Evolutionary conservation across 495 filamentous ascomycete species (phyloP), one percentile per base, ranked within the genome.

Genomic region (Podospora bellae-mahoneyi): DNA sequence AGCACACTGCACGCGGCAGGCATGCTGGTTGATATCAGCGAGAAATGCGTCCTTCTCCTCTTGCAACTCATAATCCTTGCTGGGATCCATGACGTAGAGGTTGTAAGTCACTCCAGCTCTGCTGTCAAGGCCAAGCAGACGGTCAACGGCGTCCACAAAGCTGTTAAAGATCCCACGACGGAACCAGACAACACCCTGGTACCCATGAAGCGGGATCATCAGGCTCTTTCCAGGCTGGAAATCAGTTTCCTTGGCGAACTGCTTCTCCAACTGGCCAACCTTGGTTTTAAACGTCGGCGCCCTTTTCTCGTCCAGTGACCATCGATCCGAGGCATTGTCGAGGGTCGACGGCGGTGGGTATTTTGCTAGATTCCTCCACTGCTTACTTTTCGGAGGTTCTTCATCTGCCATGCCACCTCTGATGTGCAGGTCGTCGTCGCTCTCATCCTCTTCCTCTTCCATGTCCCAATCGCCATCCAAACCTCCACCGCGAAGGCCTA

Each of bases 91-190:
- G 0, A 74, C 2, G 34, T 68, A 71, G 44, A 78, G 64, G 4
- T 57, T 71, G 69, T 77, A 75, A 0, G 59, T 58, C 9, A 74
- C 64, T 6, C 75, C 74, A 4, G 70, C 70, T 2, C 71, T 64
- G 58, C 62, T 69, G 34, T 75, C 73, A 9, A 75, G 70, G 48
- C 69, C 26, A 18, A 78, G 62, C 13, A 78, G 71, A 13, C 76
- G 71, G 56, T 75, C 73, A 19, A 78, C 71, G 1, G 76, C 76
- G 60, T 78, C 76, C 66, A 78, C 69, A 58, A 74, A 78, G 23
- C 65, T 73, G 64, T 75, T 53, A 44, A 75, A 34, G 3, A 27
- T 30, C 59, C 62, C 59, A 32, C 66, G 7, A 7, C 55, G 66
- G 32, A 74, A 78, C 71, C 70, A 71, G 1, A 78, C 73, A 9